Conservation (phyloP, 2,329 filamentous ascomycete species). For the Phaeosphaeria sp. region DNA sequence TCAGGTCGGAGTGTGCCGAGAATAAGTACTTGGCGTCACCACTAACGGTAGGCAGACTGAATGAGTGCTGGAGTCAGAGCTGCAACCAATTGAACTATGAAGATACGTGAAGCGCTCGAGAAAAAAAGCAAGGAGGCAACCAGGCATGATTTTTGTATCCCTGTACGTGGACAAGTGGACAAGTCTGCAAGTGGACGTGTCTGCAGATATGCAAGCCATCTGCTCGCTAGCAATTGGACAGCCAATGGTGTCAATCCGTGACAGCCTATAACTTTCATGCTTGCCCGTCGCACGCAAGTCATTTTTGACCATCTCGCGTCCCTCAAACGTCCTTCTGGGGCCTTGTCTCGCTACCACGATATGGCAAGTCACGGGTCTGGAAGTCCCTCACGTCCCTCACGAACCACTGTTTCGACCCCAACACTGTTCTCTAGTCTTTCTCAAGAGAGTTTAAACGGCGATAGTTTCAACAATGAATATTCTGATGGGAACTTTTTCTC, state of each 20-base stretch:
- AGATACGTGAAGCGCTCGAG: not conserved
- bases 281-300: not conserved
- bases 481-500: not conserved
- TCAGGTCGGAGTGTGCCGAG: too few species aligned
- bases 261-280: not conserved
- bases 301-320: not conserved
- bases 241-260: not conserved
- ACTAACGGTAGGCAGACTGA: too few species aligned
- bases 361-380: not conserved
- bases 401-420: not conserved
- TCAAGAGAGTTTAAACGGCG: not conserved
- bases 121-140: not conserved
- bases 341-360: not conserved
- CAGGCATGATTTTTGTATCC: not conserved
- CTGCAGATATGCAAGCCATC: conserved; percentile 15
- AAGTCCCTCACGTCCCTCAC: not conserved
- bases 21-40: too few species aligned
- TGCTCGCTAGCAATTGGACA: not conserved
- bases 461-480: not conserved
- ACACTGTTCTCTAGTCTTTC: not conserved
- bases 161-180: conserved; percentile 2
- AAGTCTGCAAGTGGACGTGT: conserved; percentile 1
- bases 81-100: not conserved
- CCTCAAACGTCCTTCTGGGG: not conserved
- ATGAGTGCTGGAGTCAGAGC: too few species aligned